Percentiles rank a stretch among this genome's conserved stretches.
Evolutionary conservation across 169 alveolate species (phyloP).

Genomic region (Cryptosporidium xiaoi): DNA sequence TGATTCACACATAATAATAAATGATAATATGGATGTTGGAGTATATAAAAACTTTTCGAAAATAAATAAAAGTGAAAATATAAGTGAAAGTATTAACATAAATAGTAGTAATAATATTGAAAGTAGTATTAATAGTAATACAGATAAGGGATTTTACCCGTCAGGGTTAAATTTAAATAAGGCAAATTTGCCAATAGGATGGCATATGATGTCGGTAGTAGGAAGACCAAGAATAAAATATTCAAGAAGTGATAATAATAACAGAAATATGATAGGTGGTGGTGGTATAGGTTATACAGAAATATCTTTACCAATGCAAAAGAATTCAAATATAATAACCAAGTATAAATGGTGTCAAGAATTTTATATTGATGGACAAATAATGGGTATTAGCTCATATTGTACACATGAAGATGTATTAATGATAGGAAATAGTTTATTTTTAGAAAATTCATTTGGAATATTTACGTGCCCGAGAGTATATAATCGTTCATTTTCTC

Average conservation of each 20-base stretch:
- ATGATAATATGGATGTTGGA: conserved; percentile 69
- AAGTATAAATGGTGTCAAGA: conserved; percentile 67
- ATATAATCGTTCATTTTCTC: conserved; percentile 44
- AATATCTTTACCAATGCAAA: conserved; percentile 38
- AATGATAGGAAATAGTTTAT: conserved; percentile 70
- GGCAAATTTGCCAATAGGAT: conserved; percentile 63
- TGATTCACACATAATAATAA: conserved; percentile 54
- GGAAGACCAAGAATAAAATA: conserved; percentile 64
- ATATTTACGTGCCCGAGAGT: conserved; percentile 72
- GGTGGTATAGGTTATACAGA: conserved; percentile 63
- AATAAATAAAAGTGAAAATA: conserved; percentile 13
- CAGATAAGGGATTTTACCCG: conserved; percentile 43
- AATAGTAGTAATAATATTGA: background rate
- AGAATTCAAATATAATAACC: conserved; percentile 42
- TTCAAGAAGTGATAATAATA: conserved; percentile 19
- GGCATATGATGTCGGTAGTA: conserved; percentile 72
- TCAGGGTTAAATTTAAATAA: conserved; percentile 58
- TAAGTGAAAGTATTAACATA: conserved; percentile 1
- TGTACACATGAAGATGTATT: conserved; percentile 55
- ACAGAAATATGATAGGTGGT: conserved; percentile 43
- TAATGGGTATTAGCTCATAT: conserved; percentile 71
- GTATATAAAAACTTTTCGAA: conserved; percentile 51
- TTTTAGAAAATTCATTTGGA: conserved; percentile 70
- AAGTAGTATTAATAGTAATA: background rate
- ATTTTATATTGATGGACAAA: conserved; percentile 72